Evolutionary conservation across 2,329 filamentous ascomycete genomes (phyloP).

Genomic region (Colletotrichum coccodes): DNA sequence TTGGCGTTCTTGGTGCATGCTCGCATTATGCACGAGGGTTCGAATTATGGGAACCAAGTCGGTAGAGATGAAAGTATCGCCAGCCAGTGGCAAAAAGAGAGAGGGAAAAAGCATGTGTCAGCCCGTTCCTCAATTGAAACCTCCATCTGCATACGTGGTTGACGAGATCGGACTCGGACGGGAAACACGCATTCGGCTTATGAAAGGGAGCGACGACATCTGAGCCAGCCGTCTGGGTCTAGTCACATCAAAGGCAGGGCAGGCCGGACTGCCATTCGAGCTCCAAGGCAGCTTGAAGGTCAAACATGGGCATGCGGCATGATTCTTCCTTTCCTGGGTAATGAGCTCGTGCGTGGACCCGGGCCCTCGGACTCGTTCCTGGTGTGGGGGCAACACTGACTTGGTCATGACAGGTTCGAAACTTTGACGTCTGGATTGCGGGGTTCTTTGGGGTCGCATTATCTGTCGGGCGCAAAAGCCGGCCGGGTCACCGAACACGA

Average conservation of each 20-base stretch:
- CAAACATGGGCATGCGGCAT: background rate
- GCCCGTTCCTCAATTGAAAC: background rate
- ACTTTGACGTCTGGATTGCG: background rate
- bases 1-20: too few relatives aligned
- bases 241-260: background rate
- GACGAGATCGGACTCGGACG: background rate
- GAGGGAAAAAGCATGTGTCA: too few relatives aligned
- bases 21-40: too few relatives aligned
- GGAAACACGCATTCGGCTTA: background rate
- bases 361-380: constrained; percentile 12
- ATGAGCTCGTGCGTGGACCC: constrained; percentile 21
- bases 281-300: background rate
- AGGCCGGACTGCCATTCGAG: background rate
- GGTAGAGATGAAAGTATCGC: background rate
- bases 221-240: background rate
- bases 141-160: background rate
- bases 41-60: too few relatives aligned
- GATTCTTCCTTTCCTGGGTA: background rate
- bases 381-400: background rate
- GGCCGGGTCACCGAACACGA: constrained; percentile 9
- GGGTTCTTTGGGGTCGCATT: background rate
- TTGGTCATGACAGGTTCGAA: constrained; percentile 3
- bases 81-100: too few relatives aligned
- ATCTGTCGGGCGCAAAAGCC: background rate
- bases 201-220: too few relatives aligned